Conservation (phyloP, 2,329 filamentous ascomycete species). For the Ramularia collo-cygni region DNA sequence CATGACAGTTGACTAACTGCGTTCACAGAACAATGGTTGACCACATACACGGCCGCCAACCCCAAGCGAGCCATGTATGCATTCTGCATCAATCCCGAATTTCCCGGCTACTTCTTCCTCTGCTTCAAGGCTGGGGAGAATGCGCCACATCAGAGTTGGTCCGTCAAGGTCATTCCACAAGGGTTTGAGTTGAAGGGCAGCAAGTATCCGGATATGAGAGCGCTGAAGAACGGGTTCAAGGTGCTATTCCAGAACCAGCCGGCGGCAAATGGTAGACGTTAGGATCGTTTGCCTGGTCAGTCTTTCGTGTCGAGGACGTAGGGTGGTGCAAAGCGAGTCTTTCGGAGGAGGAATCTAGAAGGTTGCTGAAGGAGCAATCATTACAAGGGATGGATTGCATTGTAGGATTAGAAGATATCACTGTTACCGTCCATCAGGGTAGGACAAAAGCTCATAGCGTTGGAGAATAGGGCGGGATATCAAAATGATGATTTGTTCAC, state of each 20-base stretch:
- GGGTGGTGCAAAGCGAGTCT: too few relatives aligned
- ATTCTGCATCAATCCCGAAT: conserved; percentile 88
- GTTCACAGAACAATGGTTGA: conserved; percentile 78
- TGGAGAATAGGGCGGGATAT: too few relatives aligned
- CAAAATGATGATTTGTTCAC: too few relatives aligned
- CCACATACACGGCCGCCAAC: conserved; percentile 93
- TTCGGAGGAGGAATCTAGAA: too few relatives aligned
- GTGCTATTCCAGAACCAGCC: conserved; percentile 53
- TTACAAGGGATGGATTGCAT: too few relatives aligned
- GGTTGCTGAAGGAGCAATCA: too few relatives aligned
- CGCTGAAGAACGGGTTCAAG: conserved; percentile 96
- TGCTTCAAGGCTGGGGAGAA: conserved; percentile 88
- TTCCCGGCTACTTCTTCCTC: conserved; percentile 89
- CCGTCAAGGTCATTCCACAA: conserved; percentile 84
- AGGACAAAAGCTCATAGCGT: too few relatives aligned
- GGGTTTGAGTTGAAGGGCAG: conserved; percentile 86
- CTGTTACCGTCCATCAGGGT: too few relatives aligned
- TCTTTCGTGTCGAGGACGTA: neutral
- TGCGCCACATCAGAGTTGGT: conserved; percentile 68
- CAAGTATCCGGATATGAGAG: conserved; percentile 89
- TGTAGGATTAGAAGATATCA: too few relatives aligned
- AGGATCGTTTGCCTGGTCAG: conserved; percentile 1
- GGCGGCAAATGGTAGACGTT: conserved; percentile 15
- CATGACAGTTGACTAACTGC: conserved; percentile 4
- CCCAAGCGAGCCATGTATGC: conserved; percentile 88